Evolutionary conservation across 73 alveolate species (phyloP).

Genomic region (Symbiodinium natans): DNA sequence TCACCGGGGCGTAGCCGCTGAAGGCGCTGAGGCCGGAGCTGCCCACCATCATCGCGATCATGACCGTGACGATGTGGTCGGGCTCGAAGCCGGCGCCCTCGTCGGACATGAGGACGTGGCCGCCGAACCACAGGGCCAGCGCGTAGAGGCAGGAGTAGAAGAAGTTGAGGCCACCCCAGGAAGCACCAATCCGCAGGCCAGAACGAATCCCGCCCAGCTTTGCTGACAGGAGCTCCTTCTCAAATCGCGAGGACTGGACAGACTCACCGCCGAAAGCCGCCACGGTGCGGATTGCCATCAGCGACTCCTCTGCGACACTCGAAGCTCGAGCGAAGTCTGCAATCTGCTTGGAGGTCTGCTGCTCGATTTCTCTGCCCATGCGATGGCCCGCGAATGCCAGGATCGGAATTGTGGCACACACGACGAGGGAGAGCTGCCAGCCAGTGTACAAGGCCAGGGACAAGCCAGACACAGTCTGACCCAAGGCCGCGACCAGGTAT

Average conservation of each 20-base stretch:
- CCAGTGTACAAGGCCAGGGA: neutral
- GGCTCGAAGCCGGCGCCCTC: neutral
- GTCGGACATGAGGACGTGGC: conserved; percentile 60
- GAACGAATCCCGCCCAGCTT: conserved; percentile 59
- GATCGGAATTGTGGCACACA: conserved; percentile 44
- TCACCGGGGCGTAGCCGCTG: conserved; percentile 65
- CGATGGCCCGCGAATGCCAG: conserved; percentile 61
- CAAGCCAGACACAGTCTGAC: neutral
- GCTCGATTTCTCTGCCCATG: conserved; percentile 34
- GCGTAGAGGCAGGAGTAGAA: conserved; percentile 54
- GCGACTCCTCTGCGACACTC: conserved; percentile 73
- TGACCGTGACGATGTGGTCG: neutral
- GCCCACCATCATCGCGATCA: conserved; percentile 12
- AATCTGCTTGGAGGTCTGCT: conserved; percentile 16
- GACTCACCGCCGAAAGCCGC: conserved; percentile 75
- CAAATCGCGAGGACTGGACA: conserved; percentile 44
- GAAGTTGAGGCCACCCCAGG: conserved; percentile 36
- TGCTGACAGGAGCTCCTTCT: conserved; percentile 21
- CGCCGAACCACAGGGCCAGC: conserved; percentile 70
- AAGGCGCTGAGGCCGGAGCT: conserved; percentile 59
- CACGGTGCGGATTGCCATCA: conserved; percentile 73
- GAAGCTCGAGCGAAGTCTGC: conserved; percentile 49
- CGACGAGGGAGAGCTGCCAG: conserved; percentile 13
- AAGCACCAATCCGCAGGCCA: conserved; percentile 16
- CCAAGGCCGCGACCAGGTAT: neutral